Base-by-base conservation (phyloP, 495 filamentous ascomycete species). In the Trichoderma parareesei region DNA sequence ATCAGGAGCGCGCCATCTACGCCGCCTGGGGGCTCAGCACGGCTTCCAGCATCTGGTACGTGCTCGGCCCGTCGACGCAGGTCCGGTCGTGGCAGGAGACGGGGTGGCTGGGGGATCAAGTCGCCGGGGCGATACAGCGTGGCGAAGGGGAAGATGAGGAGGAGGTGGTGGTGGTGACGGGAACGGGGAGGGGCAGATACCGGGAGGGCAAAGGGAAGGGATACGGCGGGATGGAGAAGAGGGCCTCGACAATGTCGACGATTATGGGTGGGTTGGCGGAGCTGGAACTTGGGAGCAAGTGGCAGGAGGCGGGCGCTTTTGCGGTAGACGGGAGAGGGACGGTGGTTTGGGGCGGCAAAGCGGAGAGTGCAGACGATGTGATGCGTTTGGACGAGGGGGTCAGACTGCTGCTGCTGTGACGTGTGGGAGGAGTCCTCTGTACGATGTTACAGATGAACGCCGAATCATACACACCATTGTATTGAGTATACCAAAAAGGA, bases 261-360 rank as follows among this genome's bases (percentile, higher is more conserved):
- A 63, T 59, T n/a, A 70, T 74, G 33, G 75, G 75, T 11, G 72
- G 73, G 5, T 67, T 78, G 14, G 85, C 80, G 9, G 76, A 83
- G 46, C 84, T 82, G 74, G 85, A 83, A 46, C 84, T 82, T 73
- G 85, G 84, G n/a, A 84, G 75, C 66, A 78, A 86, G 65, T 87
- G 84, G 84, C 84, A 87, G 73, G 82, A 78, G 62, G 71, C 77
- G 8, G 84, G 83, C 3, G 76, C 76, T 35, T 87, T 79, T 72
- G 82, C 81, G 3, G 76, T 87, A 0, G 82, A 87, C 74, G 76
- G 74, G 7, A 68, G 78, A 18, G 83, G 82, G 3, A 75, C 77
- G 7, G 75, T 86, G 13, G 74, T 75, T 27, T 86, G 83, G 84
- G 76, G 75, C 6, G 71, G 74, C 16, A 76, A 77, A 67, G 78